Conservation (phyloP, 257 asterid species). For the Solanum raphanifolium region DNA sequence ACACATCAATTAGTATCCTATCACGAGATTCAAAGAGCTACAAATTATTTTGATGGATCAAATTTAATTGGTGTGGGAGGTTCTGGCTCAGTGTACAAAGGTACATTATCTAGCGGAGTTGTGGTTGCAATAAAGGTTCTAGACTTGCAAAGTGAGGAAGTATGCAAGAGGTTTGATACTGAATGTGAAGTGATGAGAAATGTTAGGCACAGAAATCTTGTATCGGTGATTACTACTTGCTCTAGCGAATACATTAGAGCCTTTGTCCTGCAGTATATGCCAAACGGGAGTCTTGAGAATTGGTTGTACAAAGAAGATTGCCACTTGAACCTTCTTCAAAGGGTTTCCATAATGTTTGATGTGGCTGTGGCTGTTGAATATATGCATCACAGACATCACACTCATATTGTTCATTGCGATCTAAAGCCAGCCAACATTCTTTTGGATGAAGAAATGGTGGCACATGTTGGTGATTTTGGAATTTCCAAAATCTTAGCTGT, state of each 20-base stretch:
- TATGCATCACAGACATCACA: neutral
- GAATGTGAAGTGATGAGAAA: neutral
- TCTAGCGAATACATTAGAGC: neutral
- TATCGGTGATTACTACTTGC: neutral
- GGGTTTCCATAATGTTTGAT: neutral
- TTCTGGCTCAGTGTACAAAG: neutral
- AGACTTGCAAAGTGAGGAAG: neutral
- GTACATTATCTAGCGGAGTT: neutral
- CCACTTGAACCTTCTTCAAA: neutral
- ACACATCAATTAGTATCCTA: neutral
- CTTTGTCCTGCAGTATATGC: neutral
- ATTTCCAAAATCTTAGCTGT: neutral
- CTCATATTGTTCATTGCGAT: neutral
- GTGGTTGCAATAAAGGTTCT: neutral
- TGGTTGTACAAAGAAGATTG: neutral
- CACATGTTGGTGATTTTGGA: neutral
- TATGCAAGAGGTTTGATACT: neutral
- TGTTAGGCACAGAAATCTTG: neutral
- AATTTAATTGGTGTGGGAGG: neutral
- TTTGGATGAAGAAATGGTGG: neutral
- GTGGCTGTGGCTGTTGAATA: neutral
- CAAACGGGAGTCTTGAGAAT: neutral
- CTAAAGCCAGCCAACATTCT: neutral
- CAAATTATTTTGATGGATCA: neutral
- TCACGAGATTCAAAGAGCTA: neutral